A percentile compares a stretch with the other conserved stretches of the same genome.
Evolutionary conservation across 371 early-diverging fungal genomes (phyloP).

Genomic region (Gilbertella persicaria): DNA sequence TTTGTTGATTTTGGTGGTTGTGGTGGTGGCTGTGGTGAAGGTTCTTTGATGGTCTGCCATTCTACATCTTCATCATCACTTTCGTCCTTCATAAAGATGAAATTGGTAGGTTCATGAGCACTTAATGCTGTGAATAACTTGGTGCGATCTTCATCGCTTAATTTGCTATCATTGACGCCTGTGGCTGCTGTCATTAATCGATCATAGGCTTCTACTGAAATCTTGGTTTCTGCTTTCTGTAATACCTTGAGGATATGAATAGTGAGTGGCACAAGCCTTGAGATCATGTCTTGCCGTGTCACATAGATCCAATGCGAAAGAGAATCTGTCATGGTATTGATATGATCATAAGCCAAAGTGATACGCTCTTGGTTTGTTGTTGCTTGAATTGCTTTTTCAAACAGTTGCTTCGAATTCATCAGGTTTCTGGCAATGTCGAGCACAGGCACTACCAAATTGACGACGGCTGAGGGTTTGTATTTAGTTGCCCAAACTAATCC

Average conservation of each 20-base stretch:
- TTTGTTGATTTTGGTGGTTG: neutral
- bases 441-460: slow-evolving; percentile 29
- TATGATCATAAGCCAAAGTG: slow-evolving; percentile 8
- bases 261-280: slow-evolving; percentile 33
- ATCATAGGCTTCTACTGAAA: slow-evolving; percentile 40
- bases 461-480: slow-evolving; percentile 32
- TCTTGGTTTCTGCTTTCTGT: slow-evolving; percentile 28
- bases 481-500: slow-evolving; percentile 38
- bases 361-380: neutral
- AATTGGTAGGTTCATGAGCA: slow-evolving; percentile 42
- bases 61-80: slow-evolving; percentile 43
- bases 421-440: slow-evolving; percentile 31
- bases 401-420: slow-evolving; percentile 22
- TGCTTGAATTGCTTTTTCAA: slow-evolving; percentile 19
- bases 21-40: too few relatives aligned
- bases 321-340: slow-evolving; percentile 25
- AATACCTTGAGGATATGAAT: slow-evolving; percentile 24
- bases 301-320: slow-evolving; percentile 53
- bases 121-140: slow-evolving; percentile 31
- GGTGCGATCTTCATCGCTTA: slow-evolving; percentile 29
- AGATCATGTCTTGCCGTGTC: slow-evolving; percentile 38
- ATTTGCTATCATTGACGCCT: slow-evolving; percentile 30
- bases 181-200: slow-evolving; percentile 44
- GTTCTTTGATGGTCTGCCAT: slow-evolving; percentile 41
- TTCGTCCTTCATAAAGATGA: slow-evolving; percentile 45